Conservation (phyloP, 202 grass and related monocot genomes). For the Brachypodium distachyon region DNA sequence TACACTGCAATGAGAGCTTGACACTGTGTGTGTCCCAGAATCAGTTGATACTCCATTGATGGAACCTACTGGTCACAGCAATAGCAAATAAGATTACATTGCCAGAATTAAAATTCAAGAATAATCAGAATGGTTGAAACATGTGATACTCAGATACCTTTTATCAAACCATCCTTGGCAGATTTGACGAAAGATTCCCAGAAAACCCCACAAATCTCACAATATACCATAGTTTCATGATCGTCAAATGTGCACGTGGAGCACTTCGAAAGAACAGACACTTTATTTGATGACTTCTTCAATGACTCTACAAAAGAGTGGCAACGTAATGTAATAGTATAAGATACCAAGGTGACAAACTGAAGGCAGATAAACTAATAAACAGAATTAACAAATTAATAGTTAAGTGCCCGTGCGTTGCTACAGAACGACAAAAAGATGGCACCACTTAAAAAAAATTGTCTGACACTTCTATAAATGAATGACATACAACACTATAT, state of each 20-base stretch:
- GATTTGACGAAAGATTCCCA: conserved; percentile 64
- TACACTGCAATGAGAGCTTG: conserved; percentile 27
- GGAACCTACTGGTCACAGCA: conserved; percentile 24
- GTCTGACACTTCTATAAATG: too few species aligned
- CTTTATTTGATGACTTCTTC: conserved; percentile 26
- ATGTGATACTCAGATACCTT: conserved; percentile 35
- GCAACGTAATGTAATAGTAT: not conserved
- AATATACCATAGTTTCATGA: conserved; percentile 57
- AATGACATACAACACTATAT: too few species aligned
- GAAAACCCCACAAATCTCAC: conserved; percentile 90
- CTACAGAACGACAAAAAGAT: too few species aligned
- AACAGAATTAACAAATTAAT: conserved; percentile 24
- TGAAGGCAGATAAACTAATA: not conserved
- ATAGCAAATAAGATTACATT: conserved; percentile 17
- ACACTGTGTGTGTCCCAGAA: conserved; percentile 16
- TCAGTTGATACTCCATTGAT: conserved; percentile 27
- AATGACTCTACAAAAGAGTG: conserved; percentile 25
- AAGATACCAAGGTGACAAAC: conserved; percentile 7
- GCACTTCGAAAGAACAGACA: conserved; percentile 60
- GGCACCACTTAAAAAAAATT: too few species aligned
- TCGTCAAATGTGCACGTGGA: conserved; percentile 70
- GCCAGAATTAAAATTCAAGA: not conserved
- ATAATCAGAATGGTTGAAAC: conserved; percentile 17
- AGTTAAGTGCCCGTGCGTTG: too few species aligned
- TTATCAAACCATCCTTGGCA: conserved; percentile 41